These are phyloP conservation scores for Malassezia cuniculi DNA, from an alignment of 1,284 basidiomycete species.

Conservation along the genomic window DNA sequence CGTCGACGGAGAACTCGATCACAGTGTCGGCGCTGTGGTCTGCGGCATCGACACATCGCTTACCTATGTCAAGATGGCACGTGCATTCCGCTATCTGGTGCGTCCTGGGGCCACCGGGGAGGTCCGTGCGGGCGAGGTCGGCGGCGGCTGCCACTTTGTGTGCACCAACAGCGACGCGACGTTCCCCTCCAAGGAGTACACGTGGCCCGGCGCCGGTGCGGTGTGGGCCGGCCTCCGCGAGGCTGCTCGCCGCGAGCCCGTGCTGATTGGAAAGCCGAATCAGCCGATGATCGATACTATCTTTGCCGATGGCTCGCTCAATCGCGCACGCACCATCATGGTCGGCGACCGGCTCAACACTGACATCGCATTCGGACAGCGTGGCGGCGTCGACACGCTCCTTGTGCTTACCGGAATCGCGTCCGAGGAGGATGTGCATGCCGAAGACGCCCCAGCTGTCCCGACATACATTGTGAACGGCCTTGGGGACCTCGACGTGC, in stretches of 20 bases:
- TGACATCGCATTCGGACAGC: conserved; percentile 80
- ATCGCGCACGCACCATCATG: conserved; percentile 77
- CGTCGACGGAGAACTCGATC: conserved; percentile 52
- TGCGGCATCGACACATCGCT: conserved; percentile 55
- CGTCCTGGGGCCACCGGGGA: conserved; percentile 25
- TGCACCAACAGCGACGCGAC: conserved; percentile 87
- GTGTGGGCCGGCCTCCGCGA: conserved; percentile 69
- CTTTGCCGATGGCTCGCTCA: conserved; percentile 52
- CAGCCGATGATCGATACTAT: conserved; percentile 88
- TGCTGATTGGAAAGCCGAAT: conserved; percentile 80
- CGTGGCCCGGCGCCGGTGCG: conserved; percentile 68
- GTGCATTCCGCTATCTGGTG: conserved; percentile 76
- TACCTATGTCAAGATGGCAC: conserved; percentile 75
- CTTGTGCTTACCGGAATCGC: conserved; percentile 73
- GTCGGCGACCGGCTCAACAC: conserved; percentile 88
- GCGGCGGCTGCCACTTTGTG: conserved; percentile 70
- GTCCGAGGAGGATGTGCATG: conserved; percentile 46
- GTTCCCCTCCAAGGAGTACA: conserved; percentile 64
- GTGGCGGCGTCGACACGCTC: conserved; percentile 69
- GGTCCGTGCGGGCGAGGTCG: conserved; percentile 48
- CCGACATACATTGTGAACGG: conserved; percentile 36
- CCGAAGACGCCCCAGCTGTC: conserved; percentile 48
- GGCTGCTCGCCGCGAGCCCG: conserved; percentile 56
- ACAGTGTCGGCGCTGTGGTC: conserved; percentile 71
- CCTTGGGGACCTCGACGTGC: conserved; percentile 31